phyloP scores from a whole-genome alignment of 352 stramenopile species.

The Phytophthora idaei region DNA sequence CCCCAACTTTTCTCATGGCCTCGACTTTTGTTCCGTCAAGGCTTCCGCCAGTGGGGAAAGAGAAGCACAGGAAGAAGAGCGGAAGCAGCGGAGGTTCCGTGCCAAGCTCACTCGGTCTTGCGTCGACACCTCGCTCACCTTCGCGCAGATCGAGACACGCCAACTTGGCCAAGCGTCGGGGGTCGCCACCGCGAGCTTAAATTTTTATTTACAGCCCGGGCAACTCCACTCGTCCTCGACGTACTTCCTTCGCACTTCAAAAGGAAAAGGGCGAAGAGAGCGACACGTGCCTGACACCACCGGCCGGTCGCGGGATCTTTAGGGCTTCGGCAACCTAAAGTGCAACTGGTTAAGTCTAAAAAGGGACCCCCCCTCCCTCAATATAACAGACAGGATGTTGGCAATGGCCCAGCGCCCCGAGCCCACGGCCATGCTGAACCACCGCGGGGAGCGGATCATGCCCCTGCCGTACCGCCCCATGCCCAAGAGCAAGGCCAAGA shows the following conservation, averaged over 20 bases:
- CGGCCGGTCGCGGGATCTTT: conserved; percentile 11
- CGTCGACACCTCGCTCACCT: conserved; percentile 28
- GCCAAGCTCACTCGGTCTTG: conserved; percentile 12
- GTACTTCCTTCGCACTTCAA: conserved; percentile 38
- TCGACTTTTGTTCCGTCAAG: conserved; percentile 18
- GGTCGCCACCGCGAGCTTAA: conserved; percentile 11
- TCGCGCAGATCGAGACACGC: conserved; percentile 18
- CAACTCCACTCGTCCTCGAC: conserved; percentile 9
- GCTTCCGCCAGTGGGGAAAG: conserved; percentile 35
- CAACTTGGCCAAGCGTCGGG: conserved; percentile 10
- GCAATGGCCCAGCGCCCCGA: conserved; percentile 24
- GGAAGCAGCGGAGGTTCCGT: conserved; percentile 19
- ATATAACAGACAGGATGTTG: conserved; percentile 29
- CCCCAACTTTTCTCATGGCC: conserved; percentile 22
- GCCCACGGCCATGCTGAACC: conserved; percentile 40
- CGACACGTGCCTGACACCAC: conserved; percentile 4
- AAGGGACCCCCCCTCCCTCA: not conserved
- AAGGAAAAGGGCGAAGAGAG: conserved; percentile 41
- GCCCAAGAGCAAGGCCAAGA: conserved; percentile 36
- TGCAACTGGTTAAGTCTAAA: not conserved
- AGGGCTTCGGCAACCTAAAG: not conserved
- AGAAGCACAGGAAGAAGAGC: conserved; percentile 29
- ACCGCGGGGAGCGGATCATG: conserved; percentile 48
- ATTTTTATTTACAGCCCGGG: conserved; percentile 15
- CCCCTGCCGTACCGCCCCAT: conserved; percentile 22